Base-by-base conservation (phyloP, 305 asterid species). In the Fraxinus latifolia region DNA sequence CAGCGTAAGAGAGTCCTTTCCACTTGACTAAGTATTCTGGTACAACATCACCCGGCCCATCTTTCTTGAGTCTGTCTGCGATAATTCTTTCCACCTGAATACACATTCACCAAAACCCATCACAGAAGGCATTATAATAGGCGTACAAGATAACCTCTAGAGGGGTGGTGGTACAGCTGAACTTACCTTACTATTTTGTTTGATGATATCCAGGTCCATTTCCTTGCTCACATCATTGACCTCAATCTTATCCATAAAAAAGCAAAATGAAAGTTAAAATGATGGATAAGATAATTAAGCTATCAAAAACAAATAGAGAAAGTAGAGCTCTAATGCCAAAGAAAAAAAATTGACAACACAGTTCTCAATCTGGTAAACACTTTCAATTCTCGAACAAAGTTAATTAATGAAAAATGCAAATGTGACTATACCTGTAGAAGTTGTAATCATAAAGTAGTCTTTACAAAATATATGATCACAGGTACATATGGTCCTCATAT, bases 151-250 rank as follows among this genome's bases (percentile, higher is more conserved):
- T 79, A 76, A 6, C 47, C 76, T 65, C 36, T 34, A 74, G 23
- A 84, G 81, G 50, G 53, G 80, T 32, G 3, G 37, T 23, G 80
- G 74, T 77, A 73, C 67, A 55, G 15, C 62, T 37, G 50, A 72
- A 83, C 86, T 79, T 17, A 91, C 99, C 99, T 89, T 97, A 79
- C 95, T 91, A 87, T 97, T 95, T 85, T 89, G 97, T 86, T 93
- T 95, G 86, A 97, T 93, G 82, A 97, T 95, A 89, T 97, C 99
- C 94, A 97, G 88, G 87, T 97, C 99, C 99, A 97, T 97, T 91
- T 97, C 98, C 93, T 95, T 97, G 94, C 97, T 92, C 84, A 97
- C 99, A 87, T 97, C 99, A 92, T 93, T 93, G 80, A 93, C 97
- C 91, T 97, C 99, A 84, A 95, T 95, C 99, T 97, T 87, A 71